Conservation (phyloP, 768 basidiomycete species). For the Chalciporus sphaerocephalus region DNA sequence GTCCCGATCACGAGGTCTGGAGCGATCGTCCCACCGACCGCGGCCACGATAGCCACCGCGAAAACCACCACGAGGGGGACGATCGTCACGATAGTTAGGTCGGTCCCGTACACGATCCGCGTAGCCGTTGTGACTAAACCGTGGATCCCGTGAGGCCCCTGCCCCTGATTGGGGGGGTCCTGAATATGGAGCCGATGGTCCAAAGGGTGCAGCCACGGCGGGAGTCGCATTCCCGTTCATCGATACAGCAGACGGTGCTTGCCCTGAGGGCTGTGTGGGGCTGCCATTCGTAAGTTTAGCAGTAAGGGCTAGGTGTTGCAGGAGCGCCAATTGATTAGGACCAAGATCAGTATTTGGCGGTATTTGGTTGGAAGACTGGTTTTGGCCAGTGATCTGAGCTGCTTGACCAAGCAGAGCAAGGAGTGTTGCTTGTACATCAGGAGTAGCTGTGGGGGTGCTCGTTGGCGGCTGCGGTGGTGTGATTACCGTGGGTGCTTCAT, state of each 20-base stretch:
- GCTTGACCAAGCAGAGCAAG: conserved; percentile 70
- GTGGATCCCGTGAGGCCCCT: conserved; percentile 32
- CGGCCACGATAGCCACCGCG: conserved; percentile 58
- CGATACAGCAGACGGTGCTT: conserved; percentile 28
- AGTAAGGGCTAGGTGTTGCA: conserved; percentile 73
- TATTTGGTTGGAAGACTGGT: conserved; percentile 52
- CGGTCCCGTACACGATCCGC: conserved; percentile 44
- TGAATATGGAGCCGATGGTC: conserved; percentile 19
- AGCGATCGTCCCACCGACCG: conserved; percentile 56
- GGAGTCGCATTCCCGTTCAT: conserved; percentile 6
- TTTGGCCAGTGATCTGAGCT: conserved; percentile 39
- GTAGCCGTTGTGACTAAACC: conserved; percentile 28
- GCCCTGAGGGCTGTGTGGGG: conserved; percentile 19
- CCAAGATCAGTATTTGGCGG: conserved; percentile 52
- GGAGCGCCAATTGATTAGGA: conserved; percentile 58
- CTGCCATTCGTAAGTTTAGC: conserved; percentile 40
- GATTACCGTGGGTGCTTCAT: conserved; percentile 27
- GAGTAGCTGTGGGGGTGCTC: conserved; percentile 22
- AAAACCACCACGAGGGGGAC: conserved; percentile 47
- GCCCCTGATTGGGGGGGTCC: conserved; percentile 1
- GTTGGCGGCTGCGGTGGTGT: conserved; percentile 26
- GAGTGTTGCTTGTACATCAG: conserved; percentile 56
- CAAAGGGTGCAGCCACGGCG: conserved; percentile 4
- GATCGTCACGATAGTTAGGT: conserved; percentile 50
- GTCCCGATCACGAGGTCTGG: conserved; percentile 45